phyloP scores from a whole-genome alignment of 179 eudicot genomes.

The Dionaea muscipula region DNA sequence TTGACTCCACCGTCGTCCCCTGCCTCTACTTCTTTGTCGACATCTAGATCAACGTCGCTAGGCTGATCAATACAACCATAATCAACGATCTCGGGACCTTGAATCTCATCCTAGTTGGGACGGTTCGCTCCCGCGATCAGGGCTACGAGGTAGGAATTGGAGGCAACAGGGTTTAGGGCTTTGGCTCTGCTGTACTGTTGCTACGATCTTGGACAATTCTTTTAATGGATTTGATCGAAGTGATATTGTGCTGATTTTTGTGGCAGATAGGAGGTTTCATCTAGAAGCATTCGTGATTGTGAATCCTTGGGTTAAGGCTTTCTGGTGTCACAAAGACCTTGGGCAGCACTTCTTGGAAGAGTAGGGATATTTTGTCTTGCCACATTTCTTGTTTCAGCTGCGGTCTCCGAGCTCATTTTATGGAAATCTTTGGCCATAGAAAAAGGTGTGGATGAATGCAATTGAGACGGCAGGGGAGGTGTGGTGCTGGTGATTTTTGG shows the following conservation, averaged over 20 bases:
- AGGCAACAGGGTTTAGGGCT: constrained; percentile 65
- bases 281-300: constrained; percentile 93
- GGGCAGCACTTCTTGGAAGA: constrained; percentile 76
- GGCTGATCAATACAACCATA: constrained; percentile 28
- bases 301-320: constrained; percentile 60
- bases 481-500: constrained; percentile 82
- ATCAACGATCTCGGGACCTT: constrained; percentile 17
- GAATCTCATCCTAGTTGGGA: constrained; percentile 52
- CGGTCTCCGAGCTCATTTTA: too few relatives aligned
- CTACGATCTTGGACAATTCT: constrained; percentile 23
- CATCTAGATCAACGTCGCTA: constrained; percentile 37
- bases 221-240: constrained; percentile 14
- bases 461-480: constrained; percentile 49
- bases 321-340: constrained; percentile 68
- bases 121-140: constrained; percentile 59
- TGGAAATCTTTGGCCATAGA: too few relatives aligned
- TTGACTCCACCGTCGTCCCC: constrained; percentile 52
- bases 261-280: constrained; percentile 91
- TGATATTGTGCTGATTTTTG: constrained; percentile 64
- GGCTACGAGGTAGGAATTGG: constrained; percentile 54
- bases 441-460: constrained; percentile 52
- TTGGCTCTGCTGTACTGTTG: constrained; percentile 88
- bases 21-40: constrained; percentile 74
- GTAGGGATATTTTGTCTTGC: constrained; percentile 85
- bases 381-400: too few relatives aligned